Conservation (phyloP, 2,329 filamentous ascomycete genomes). For the Penicillium sp. region DNA sequence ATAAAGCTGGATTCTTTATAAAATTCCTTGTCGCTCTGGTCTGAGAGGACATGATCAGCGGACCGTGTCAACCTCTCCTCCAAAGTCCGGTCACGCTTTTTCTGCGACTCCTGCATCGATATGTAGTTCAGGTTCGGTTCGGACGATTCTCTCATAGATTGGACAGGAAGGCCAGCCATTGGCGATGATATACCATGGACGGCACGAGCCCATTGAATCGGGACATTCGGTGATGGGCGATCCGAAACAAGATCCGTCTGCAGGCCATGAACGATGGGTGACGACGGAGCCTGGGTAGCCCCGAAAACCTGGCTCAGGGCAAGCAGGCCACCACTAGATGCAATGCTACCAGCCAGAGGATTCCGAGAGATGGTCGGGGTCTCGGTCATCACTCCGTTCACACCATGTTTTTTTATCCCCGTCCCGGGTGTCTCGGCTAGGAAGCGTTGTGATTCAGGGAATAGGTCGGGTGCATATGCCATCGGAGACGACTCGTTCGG, state of each 20-base stretch:
- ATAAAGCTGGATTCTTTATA: conserved; percentile 43
- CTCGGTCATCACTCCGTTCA: conserved; percentile 27
- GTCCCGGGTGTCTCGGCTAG: conserved; percentile 43
- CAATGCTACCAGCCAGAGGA: conserved; percentile 39
- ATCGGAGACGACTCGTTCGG: conserved; percentile 38
- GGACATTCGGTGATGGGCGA: conserved; percentile 49
- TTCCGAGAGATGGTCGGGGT: conserved; percentile 45
- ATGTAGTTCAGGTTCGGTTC: conserved; percentile 46
- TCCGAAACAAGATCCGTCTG: conserved; percentile 43
- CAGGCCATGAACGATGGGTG: conserved; percentile 39
- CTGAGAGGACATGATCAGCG: conserved; percentile 33
- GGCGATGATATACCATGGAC: conserved; percentile 40
- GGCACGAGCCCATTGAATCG: conserved; percentile 40
- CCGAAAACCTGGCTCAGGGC: conserved; percentile 48
- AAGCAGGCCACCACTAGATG: conserved; percentile 41
- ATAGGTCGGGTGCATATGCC: conserved; percentile 38
- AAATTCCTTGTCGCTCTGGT: conserved; percentile 43
- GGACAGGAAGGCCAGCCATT: conserved; percentile 30
- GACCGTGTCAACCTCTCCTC: conserved; percentile 35
- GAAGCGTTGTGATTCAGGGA: conserved; percentile 48
- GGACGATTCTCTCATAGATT: conserved; percentile 36
- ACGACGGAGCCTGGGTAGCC: conserved; percentile 48
- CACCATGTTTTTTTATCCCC: conserved; percentile 34
- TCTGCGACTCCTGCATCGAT: conserved; percentile 47
- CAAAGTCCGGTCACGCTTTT: conserved; percentile 35